phyloP scores from a whole-genome alignment of 345 rosid genomes.

The Sonneratia alba region DNA sequence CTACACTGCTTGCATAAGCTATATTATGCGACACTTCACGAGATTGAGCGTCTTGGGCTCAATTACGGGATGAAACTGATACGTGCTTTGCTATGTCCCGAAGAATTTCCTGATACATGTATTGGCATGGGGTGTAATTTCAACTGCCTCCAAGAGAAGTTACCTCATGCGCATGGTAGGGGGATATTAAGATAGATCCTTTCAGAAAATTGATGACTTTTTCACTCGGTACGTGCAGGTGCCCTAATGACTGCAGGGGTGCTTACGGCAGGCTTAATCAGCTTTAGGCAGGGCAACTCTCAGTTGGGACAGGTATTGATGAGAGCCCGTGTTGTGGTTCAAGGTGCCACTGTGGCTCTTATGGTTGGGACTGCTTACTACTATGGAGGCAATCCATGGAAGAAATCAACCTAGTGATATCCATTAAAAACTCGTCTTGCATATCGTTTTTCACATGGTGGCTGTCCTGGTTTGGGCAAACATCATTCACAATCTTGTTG shows the following conservation, averaged over 20 bases:
- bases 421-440: not conserved
- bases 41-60: too few species aligned
- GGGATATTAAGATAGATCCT: too few species aligned
- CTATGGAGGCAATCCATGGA: slow-evolving; percentile 89
- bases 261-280: slow-evolving; percentile 80
- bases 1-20: too few species aligned
- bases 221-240: slow-evolving; percentile 27
- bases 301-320: slow-evolving; percentile 37
- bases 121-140: not conserved
- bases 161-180: too few species aligned
- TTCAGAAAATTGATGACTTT: not conserved
- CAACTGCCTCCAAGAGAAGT: not conserved
- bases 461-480: not conserved
- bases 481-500: not conserved
- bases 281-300: slow-evolving; percentile 44
- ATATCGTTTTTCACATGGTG: not conserved
- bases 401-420: slow-evolving; percentile 8
- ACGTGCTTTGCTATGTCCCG: not conserved
- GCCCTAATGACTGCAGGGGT: slow-evolving; percentile 93
- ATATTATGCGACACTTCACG: too few species aligned
- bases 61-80: not conserved
- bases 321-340: slow-evolving; percentile 47
- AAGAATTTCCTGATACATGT: not conserved
- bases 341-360: slow-evolving; percentile 46
- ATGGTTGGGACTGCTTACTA: slow-evolving; percentile 67